A percentile compares a stretch with the other conserved stretches of the same genome.
Conservation (phyloP, 768 basidiomycete species). For the Podaxis mareebaensis region DNA sequence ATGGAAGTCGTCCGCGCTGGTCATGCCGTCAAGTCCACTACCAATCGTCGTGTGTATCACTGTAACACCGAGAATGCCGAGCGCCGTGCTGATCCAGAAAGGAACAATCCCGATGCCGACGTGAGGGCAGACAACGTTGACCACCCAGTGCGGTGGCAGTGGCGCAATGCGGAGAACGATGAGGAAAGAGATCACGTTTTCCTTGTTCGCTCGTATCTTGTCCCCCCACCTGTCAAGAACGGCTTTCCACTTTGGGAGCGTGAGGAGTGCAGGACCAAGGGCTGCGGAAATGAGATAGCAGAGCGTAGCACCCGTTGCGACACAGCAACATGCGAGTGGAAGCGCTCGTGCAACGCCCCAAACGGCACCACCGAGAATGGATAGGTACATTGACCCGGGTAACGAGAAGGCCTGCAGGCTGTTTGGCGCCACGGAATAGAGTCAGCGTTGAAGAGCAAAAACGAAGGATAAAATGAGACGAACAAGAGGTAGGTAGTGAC, state of each 20-base stretch:
- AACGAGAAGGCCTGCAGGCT: slow-evolving; percentile 96
- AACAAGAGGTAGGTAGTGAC: slow-evolving; percentile 91
- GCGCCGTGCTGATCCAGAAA: slow-evolving; percentile 89
- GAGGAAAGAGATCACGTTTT: slow-evolving; percentile 88
- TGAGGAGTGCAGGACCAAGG: slow-evolving; percentile 88
- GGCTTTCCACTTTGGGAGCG: slow-evolving; percentile 82
- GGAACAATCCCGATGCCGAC: slow-evolving; percentile 82
- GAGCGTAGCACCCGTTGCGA: slow-evolving; percentile 86
- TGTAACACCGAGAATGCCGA: slow-evolving; percentile 87
- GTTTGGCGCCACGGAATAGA: slow-evolving; percentile 10
- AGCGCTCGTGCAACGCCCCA: slow-evolving; percentile 89
- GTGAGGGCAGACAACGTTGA: slow-evolving; percentile 91
- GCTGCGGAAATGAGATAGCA: slow-evolving; percentile 93
- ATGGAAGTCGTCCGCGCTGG: slow-evolving; percentile 89
- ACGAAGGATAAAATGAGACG: slow-evolving; percentile 31
- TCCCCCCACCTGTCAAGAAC: slow-evolving; percentile 79
- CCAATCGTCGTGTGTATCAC: slow-evolving; percentile 97
- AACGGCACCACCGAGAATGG: slow-evolving; percentile 93
- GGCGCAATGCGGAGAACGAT: slow-evolving; percentile 95
- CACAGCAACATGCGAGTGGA: slow-evolving; percentile 88
- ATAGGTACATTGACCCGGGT: slow-evolving; percentile 97
- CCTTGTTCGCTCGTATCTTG: slow-evolving; percentile 76
- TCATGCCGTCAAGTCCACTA: slow-evolving; percentile 93
- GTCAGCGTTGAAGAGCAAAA: slow-evolving; percentile 3
- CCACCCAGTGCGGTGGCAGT: slow-evolving; percentile 94